A percentile compares a stretch with the other conserved stretches of the same genome.
Conservation (phyloP, 345 rosid species). For the Arabidopsis suecica region DNA sequence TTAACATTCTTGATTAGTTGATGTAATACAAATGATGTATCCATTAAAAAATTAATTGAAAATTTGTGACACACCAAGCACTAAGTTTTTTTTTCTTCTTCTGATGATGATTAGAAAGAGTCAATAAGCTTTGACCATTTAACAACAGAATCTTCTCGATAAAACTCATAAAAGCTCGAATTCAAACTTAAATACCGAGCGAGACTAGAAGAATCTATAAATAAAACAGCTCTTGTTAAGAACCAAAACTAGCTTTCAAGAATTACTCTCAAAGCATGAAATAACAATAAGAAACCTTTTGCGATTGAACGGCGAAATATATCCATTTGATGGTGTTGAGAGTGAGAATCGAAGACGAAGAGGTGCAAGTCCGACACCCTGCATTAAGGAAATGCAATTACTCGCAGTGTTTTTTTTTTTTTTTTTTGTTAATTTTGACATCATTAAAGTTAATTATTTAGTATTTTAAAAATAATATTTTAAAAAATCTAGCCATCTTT, state of each 20-base stretch:
- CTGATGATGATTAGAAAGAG: conserved; percentile 22
- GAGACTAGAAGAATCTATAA: not conserved
- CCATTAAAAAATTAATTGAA: not conserved
- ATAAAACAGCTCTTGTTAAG: not conserved
- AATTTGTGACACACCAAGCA: conserved; percentile 42
- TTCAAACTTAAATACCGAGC: not conserved
- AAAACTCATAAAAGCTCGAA: not conserved
- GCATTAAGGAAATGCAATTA: not conserved
- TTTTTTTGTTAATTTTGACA: too few relatives aligned
- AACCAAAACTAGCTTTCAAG: conserved; percentile 14
- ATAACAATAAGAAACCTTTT: conserved; percentile 12
- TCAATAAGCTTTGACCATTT: conserved; percentile 12
- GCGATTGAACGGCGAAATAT: conserved; percentile 18
- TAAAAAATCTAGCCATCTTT: not conserved
- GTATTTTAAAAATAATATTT: not conserved
- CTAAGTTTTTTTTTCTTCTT: conserved; percentile 18
- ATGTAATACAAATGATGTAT: conserved; percentile 23
- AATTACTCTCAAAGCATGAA: not conserved
- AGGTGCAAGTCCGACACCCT: not conserved
- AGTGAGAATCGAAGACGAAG: not conserved
- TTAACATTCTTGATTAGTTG: conserved; percentile 28
- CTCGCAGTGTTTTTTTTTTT: not conserved
- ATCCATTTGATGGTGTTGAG: conserved; percentile 7
- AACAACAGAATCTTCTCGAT: too few relatives aligned
- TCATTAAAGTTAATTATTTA: not conserved